Evolutionary conservation across 1,284 basidiomycete genomes (phyloP).

Genomic region (Pseudozyma sp.): DNA sequence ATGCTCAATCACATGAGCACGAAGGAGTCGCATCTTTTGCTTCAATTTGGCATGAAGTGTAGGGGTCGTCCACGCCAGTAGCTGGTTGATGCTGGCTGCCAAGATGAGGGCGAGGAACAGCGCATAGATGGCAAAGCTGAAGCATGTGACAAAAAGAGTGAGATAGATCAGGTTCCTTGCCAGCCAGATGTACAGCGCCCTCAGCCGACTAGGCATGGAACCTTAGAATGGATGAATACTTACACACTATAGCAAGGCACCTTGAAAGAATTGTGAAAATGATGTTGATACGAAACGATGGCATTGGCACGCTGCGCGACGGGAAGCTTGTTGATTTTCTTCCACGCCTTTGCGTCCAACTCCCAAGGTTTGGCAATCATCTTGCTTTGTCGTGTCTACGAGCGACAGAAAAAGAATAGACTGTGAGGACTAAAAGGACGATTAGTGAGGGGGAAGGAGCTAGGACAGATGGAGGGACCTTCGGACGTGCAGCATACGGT

Average conservation of each 20-base stretch:
- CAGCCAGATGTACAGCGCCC: background rate
- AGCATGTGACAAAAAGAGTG: background rate
- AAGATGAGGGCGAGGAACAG: conserved; percentile 30
- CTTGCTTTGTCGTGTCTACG: background rate
- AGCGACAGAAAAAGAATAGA: too few relatives aligned
- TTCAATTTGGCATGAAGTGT: conserved; percentile 3
- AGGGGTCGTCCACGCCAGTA: conserved; percentile 17
- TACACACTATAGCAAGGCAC: conserved; percentile 27
- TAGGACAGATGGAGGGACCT: too few relatives aligned
- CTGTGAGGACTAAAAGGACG: too few relatives aligned
- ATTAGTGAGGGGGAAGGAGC: too few relatives aligned
- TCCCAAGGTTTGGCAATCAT: conserved; percentile 33
- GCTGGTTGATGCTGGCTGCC: conserved; percentile 4
- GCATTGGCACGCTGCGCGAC: conserved; percentile 11
- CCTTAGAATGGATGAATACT: conserved; percentile 3
- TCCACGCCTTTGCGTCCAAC: conserved; percentile 17
- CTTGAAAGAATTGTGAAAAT: conserved; percentile 33
- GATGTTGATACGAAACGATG: conserved; percentile 18
- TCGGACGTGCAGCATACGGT: too few relatives aligned
- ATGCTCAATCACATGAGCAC: conserved; percentile 34
- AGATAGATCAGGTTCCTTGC: background rate
- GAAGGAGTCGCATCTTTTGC: conserved; percentile 10
- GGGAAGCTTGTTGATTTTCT: conserved; percentile 18
- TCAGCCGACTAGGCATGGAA: too few relatives aligned
- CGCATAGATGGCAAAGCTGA: conserved; percentile 32